Evolutionary conservation across 805 yeast genomes (phyloP), one percentile per base, ranked within the genome.

Genomic region (Candida sithepensis): DNA sequence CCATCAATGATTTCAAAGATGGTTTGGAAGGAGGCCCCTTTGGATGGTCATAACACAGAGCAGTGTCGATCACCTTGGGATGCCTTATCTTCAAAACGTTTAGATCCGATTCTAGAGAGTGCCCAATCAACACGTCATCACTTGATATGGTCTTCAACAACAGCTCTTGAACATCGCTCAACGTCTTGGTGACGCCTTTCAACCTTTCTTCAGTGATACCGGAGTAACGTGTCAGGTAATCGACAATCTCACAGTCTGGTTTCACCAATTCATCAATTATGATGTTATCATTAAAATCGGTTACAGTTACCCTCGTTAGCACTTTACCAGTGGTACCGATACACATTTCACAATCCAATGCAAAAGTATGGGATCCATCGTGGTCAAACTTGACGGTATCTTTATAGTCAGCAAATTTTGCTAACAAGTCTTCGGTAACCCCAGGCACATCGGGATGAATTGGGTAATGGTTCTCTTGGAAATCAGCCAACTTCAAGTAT

Each of bases 271-370:
- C 76, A 60, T 91, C 96, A 49, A 85, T 66, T 0, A 92, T 63
- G 0, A 84, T 77, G 4, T 77, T 74, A 16, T 75, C 77, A 43
- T 80, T 73, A 55, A 77, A 80, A 61, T 86, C 82, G 1, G 90
- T 77, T 9, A 94, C 54, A 2, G 96, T 86, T 0, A 88, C 79
- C 45, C 97, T 73, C 0, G 98, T 81, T 37, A 92, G 70, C 1
- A 80, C 96, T 38, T 75, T 73, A 0, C 89, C 90, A 1, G 59
- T 52, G 0, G 70, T 77, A 0, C 91, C 67, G 48, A 74, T 68
- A 62, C 97, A 89, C 89, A 92, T 94, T 67, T 92, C 99, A 71
- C 99, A 94, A 67, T 92, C 99, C 18, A 94, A 54, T 0, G 96
- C 94, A 68, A 79, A 88, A 0, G 85, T 79, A 47, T 74, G 81